These are phyloP conservation scores for Trametes elegans DNA, from an alignment of 768 basidiomycete species.

Conservation along the genomic window DNA sequence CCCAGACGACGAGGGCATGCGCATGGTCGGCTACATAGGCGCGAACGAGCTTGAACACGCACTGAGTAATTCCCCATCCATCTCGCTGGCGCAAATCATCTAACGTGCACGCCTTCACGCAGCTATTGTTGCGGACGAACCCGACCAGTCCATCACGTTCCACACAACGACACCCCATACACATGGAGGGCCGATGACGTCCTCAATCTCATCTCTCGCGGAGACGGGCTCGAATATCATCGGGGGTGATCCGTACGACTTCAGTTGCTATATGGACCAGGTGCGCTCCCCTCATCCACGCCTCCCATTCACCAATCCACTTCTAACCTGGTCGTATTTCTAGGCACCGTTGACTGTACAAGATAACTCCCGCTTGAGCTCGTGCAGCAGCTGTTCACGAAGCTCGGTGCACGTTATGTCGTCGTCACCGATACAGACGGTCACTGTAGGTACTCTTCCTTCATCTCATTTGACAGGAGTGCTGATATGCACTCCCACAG, in stretches of 20 bases:
- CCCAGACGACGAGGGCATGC: conserved; percentile 45
- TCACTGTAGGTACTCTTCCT: conserved; percentile 52
- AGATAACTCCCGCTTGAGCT: conserved; percentile 88
- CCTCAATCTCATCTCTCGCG: conserved; percentile 61
- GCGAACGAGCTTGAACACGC: conserved; percentile 94
- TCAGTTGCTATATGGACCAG: conserved; percentile 89
- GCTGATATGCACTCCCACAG: conserved; percentile 35
- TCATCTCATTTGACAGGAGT: background rate
- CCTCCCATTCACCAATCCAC: too few relatives aligned
- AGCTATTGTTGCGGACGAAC: conserved; percentile 77
- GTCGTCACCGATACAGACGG: conserved; percentile 83
- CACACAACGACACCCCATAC: conserved; percentile 42
- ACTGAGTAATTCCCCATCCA: conserved; percentile 53
- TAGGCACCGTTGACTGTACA: conserved; percentile 88
- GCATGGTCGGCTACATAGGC: conserved; percentile 89
- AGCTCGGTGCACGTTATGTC: conserved; percentile 90
- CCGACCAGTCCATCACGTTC: conserved; percentile 67
- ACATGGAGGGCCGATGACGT: conserved; percentile 39
- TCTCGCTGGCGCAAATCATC: background rate
- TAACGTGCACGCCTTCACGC: background rate
- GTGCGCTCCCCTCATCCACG: too few relatives aligned
- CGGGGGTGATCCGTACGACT: conserved; percentile 64
- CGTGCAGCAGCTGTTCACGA: conserved; percentile 90
- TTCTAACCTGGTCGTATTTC: too few relatives aligned
- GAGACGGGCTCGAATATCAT: conserved; percentile 35